Evolutionary conservation across 78 protist genomes (phyloP).

Genomic region (Dictyostelium capitatum): DNA sequence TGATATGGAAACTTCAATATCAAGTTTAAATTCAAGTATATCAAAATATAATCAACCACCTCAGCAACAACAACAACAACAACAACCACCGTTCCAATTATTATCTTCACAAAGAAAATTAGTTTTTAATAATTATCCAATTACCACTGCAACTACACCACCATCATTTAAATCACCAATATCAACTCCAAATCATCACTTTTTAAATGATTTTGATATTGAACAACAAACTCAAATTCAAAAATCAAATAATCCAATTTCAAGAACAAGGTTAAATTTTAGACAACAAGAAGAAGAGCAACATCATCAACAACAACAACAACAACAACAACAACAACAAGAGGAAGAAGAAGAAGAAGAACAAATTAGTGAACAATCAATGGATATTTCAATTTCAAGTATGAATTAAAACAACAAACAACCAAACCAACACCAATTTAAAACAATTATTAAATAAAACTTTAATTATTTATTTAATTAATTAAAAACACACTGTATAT

Average conservation of each 20-base stretch:
- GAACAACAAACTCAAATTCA: not conserved
- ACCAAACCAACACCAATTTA: too few relatives aligned
- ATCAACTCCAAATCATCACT: not conserved
- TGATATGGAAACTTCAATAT: conserved; percentile 6
- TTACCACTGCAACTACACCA: too few relatives aligned
- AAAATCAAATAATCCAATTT: not conserved
- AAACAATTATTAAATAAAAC: not conserved
- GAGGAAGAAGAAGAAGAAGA: not conserved
- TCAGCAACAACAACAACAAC: not conserved
- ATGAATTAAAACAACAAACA: not conserved
- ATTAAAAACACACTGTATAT: not conserved
- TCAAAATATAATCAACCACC: not conserved
- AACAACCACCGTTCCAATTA: not conserved
- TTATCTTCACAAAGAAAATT: conserved; percentile 3
- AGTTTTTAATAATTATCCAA: not conserved
- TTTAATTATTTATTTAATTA: not conserved
- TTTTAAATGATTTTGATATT: not conserved
- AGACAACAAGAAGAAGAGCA: not conserved
- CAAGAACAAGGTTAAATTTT: conserved; percentile 13
- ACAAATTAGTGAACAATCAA: conserved; percentile 1
- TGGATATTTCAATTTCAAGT: conserved; percentile 9
- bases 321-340: not conserved
- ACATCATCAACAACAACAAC: not conserved
- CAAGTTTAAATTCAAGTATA: conserved; percentile 5
- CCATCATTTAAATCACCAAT: not conserved